These are phyloP conservation scores for Rhodotorula paludigena DNA, from an alignment of 768 basidiomycete species.

Conservation along the genomic window DNA sequence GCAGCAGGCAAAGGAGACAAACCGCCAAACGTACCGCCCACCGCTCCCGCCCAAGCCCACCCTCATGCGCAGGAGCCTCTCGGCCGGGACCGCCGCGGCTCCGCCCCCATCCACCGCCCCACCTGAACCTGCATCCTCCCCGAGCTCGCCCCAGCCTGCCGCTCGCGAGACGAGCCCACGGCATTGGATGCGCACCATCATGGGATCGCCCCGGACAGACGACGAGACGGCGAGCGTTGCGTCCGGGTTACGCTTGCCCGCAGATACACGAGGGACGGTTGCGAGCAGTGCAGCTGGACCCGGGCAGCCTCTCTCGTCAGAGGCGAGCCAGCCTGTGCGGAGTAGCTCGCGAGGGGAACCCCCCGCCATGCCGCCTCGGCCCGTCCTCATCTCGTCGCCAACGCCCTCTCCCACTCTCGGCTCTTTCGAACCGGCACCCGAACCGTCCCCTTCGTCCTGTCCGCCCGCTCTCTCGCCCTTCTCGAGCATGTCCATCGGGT, in stretches of 20 bases:
- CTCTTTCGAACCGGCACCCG: neutral
- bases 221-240: neutral
- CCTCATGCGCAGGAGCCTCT: neutral
- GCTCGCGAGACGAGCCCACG: neutral
- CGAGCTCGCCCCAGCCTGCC: neutral
- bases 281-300: too few species aligned
- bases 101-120: neutral
- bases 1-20: neutral
- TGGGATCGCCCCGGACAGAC: neutral
- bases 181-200: conserved; percentile 4
- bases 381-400: neutral
- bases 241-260: too few species aligned
- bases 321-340: too few species aligned
- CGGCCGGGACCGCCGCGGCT: neutral
- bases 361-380: neutral
- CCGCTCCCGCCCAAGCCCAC: conserved; percentile 11
- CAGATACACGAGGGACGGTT: too few species aligned
- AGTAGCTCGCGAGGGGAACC: too few species aligned
- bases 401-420: neutral
- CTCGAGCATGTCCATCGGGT: neutral
- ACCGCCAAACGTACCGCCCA: neutral
- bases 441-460: neutral
- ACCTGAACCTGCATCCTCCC: neutral
- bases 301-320: too few species aligned
- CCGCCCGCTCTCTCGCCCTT: neutral